phyloP scores from a whole-genome alignment of 192 early-diverging fungal genomes.

The Backusella australiensis region DNA sequence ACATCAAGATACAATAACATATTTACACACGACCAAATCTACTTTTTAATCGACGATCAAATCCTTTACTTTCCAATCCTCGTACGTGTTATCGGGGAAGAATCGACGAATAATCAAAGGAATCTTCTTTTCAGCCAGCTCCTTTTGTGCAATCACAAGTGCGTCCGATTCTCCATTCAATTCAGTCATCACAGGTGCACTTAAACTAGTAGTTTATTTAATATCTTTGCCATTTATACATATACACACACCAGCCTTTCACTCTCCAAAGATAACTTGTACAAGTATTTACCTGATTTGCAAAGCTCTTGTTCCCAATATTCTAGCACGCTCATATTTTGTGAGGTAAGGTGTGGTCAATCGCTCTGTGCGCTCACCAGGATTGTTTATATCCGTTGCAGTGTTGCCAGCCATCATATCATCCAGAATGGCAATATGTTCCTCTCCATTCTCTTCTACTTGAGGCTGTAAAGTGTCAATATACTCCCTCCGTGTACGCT shows the following conservation, averaged over 20 bases:
- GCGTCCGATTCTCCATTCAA: conserved; percentile 92
- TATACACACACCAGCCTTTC: background rate
- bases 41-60: conserved; percentile 66
- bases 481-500: too few species aligned
- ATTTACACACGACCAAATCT: background rate
- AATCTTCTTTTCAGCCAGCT: conserved; percentile 89
- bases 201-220: conserved; percentile 64
- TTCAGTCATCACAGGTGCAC: conserved; percentile 93
- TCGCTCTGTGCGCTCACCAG: conserved; percentile 61
- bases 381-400: background rate
- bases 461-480: background rate
- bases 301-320: conserved; percentile 88
- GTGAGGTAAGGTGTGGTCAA: conserved; percentile 98
- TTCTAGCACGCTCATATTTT: conserved; percentile 92
- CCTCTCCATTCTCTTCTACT: background rate
- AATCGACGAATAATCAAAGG: conserved; percentile 91
- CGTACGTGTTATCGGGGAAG: conserved; percentile 89
- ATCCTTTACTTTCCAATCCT: conserved; percentile 92
- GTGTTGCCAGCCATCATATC: background rate
- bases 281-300: conserved; percentile 69
- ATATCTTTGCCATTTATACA: background rate
- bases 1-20: background rate
- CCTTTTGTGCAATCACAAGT: conserved; percentile 92
- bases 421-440: background rate
- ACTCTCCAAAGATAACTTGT: background rate